Conservation (phyloP, 495 filamentous ascomycete species). For the Staphylotrichum longicolle region DNA sequence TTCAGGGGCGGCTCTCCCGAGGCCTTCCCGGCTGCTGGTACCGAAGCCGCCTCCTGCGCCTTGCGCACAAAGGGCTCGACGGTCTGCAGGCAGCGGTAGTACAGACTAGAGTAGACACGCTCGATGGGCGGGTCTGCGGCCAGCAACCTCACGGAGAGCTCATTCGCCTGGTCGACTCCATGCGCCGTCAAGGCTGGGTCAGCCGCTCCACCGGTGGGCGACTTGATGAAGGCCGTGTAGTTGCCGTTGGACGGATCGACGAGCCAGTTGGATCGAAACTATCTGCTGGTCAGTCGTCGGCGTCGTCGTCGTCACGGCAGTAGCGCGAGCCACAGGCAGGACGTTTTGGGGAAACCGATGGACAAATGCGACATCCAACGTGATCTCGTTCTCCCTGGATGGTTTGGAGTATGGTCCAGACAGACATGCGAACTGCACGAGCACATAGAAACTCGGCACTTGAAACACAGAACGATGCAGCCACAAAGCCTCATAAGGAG, state of each 20-base stretch:
- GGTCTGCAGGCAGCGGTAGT: slow-evolving; percentile 91
- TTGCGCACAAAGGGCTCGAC: slow-evolving; percentile 65
- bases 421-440: slow-evolving; percentile 2
- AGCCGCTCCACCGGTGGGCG: slow-evolving; percentile 78
- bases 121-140: slow-evolving; percentile 63
- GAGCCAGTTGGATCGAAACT: slow-evolving; percentile 90
- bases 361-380: neutral
- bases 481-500: neutral
- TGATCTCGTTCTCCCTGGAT: neutral
- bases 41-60: slow-evolving; percentile 39
- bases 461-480: slow-evolving; percentile 10
- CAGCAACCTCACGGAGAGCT: slow-evolving; percentile 67
- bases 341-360: neutral
- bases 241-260: slow-evolving; percentile 74
- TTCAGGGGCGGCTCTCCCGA: slow-evolving; percentile 6
- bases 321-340: neutral
- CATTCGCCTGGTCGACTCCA: slow-evolving; percentile 77
- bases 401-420: neutral
- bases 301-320: neutral
- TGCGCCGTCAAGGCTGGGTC: slow-evolving; percentile 87
- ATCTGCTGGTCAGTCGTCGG: slow-evolving; percentile 10
- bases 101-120: slow-evolving; percentile 78
- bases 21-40: slow-evolving; percentile 1
- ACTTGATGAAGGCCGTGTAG: slow-evolving; percentile 65
- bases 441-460: neutral